Evolutionary conservation across 2,329 filamentous ascomycete species (phyloP), one percentile per base, ranked within the genome.

Genomic region (Massarina eburnea): DNA sequence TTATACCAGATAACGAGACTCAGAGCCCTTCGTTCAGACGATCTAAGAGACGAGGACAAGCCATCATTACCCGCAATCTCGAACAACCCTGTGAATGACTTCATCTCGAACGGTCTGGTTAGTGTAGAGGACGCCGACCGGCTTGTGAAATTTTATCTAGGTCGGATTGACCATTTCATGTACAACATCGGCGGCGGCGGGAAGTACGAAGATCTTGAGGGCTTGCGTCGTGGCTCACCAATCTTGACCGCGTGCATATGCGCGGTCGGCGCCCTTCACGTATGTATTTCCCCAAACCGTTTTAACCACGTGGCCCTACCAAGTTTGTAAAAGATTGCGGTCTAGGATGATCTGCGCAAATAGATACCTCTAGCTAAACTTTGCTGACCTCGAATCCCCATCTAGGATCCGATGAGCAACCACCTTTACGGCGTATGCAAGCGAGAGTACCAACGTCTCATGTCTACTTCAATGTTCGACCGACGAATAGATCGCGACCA

Each of bases 241-340:
- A 68, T 83, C 1, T 68, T 84, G 9, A 77, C 80, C 0, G 79
- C 76, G 0, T 77, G 78, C 0, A 79, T 81, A 18, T 71, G 82
- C 5, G 80, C 80, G 0, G 80, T 84, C 1, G 77, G 80, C 3
- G 80, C 81, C 0, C 70, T 83, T 2, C 81, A 84, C 57, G n/a
- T n/a, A n/a, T n/a, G n/a, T n/a, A n/a, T n/a, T n/a, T n/a, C n/a
- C n/a, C n/a, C n/a, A n/a, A n/a, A n/a, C n/a, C n/a, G n/a, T n/a
- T n/a, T n/a, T n/a, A n/a, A n/a, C n/a, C n/a, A n/a, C n/a, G n/a
- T n/a, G n/a, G n/a, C n/a, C n/a, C n/a, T n/a, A n/a, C n/a, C n/a
- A n/a, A n/a, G n/a, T n/a, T n/a, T n/a, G n/a, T n/a, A n/a, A n/a
- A n/a, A n/a, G n/a, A n/a, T n/a, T n/a, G n/a, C n/a, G n/a, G n/a